Percentiles rank a stretch among this genome's conserved stretches.
Conservation (phyloP, 2,329 filamentous ascomycete genomes). For the Exophiala alcalophila region DNA sequence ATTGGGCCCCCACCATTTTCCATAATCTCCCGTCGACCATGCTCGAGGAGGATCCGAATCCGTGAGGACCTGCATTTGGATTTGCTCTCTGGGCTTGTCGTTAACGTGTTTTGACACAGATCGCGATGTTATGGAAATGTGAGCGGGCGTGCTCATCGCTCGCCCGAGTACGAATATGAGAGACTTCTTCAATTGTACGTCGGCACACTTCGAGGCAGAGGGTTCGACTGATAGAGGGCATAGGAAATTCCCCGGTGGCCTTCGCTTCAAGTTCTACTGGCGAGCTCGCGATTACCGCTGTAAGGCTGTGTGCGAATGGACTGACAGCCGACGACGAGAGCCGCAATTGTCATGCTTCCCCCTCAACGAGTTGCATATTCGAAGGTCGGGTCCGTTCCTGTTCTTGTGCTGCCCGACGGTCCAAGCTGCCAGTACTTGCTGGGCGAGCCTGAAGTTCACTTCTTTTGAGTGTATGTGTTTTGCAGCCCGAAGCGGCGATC, state of each 20-base stretch:
- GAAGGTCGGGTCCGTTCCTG: slow-evolving; percentile 39
- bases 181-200: slow-evolving; percentile 22
- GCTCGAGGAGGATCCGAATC: slow-evolving; percentile 23
- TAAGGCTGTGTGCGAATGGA: slow-evolving; percentile 53
- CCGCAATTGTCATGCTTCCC: slow-evolving; percentile 50
- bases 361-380: slow-evolving; percentile 45
- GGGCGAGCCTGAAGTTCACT: slow-evolving; percentile 55
- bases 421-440: slow-evolving; percentile 35
- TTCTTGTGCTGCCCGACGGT: slow-evolving; percentile 39
- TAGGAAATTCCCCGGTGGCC: slow-evolving; percentile 27
- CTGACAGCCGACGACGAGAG: slow-evolving; percentile 41
- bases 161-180: slow-evolving; percentile 20
- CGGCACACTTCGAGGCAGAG: no score
- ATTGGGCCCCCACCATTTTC: slow-evolving; percentile 46
- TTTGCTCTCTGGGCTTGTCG: background rate
- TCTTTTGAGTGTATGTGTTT: slow-evolving; percentile 52
- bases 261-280: slow-evolving; percentile 46
- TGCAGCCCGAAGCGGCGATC: slow-evolving; percentile 7
- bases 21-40: slow-evolving; percentile 25
- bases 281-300: slow-evolving; percentile 51
- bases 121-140: slow-evolving; percentile 19
- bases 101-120: slow-evolving; percentile 8
- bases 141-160: slow-evolving; percentile 5
- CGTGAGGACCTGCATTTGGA: slow-evolving; percentile 15
- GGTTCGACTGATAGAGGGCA: slow-evolving; percentile 2